These are phyloP conservation scores for Plantago lanceolata DNA, from an alignment of 305 asterid species.

Conservation along the genomic window DNA sequence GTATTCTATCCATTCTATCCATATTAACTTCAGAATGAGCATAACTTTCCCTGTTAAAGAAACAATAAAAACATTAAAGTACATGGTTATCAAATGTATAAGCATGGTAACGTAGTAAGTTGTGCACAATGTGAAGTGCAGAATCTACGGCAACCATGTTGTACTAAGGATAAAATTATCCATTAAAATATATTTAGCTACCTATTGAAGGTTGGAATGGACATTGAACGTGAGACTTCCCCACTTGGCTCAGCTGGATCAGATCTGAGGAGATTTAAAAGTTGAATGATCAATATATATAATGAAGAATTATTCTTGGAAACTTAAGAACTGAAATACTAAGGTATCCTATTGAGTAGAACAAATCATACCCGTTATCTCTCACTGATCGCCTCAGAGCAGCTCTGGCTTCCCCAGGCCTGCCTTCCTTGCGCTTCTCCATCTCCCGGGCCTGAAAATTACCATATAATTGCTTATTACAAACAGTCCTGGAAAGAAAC, in stretches of 20 bases:
- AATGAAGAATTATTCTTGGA: neutral
- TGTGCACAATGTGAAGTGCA: neutral
- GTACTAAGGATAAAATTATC: neutral
- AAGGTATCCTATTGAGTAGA: neutral
- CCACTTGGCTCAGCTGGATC: conserved; percentile 97
- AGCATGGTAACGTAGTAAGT: neutral
- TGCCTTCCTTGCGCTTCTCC: conserved; percentile 95
- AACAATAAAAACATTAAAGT: conserved; percentile 12
- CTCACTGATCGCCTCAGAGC: conserved; percentile 94
- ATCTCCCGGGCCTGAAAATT: conserved; percentile 87
- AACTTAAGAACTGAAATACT: neutral
- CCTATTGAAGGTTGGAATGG: conserved; percentile 66
- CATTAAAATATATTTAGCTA: conserved; percentile 22
- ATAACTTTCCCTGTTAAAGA: conserved; percentile 56
- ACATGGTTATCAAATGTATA: conserved; percentile 1
- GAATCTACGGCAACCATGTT: conserved; percentile 6
- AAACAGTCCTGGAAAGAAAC: conserved; percentile 11
- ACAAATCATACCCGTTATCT: conserved; percentile 71
- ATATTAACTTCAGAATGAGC: conserved; percentile 57
- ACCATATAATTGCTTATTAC: conserved; percentile 4
- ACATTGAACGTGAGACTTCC: conserved; percentile 60
- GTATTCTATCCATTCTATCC: conserved; percentile 66
- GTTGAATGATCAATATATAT: conserved; percentile 19
- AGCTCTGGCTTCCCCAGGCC: conserved; percentile 96
- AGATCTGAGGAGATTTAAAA: conserved; percentile 40